A percentile compares a stretch with the other conserved stretches of the same genome.
phyloP scores from a whole-genome alignment of 2,329 filamentous ascomycete genomes.

The Drechslerella coelobrocha region DNA sequence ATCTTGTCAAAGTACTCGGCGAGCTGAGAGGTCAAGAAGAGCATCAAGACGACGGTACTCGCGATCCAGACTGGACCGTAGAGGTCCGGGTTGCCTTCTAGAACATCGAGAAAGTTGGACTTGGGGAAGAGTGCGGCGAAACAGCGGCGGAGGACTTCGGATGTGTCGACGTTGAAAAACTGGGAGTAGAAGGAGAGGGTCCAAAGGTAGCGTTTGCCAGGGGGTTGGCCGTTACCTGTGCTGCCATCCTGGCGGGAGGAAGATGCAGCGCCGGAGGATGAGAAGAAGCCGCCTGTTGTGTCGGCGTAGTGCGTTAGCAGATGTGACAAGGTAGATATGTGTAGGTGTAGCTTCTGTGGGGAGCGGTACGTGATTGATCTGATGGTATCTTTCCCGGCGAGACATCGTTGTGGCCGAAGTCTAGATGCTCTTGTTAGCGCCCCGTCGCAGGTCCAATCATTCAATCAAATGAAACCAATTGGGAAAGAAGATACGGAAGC shows the following conservation, averaged over 20 bases:
- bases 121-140: constrained; percentile 87
- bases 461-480: neutral
- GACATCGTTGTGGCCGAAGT: constrained; percentile 53
- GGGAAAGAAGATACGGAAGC: constrained; percentile 51
- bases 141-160: constrained; percentile 84
- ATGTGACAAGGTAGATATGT: constrained; percentile 71
- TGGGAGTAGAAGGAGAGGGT: constrained; percentile 90
- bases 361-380: constrained; percentile 47
- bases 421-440: constrained; percentile 43
- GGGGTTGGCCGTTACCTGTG: constrained; percentile 56
- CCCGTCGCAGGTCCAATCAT: neutral
- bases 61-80: constrained; percentile 97
- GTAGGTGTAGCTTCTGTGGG: neutral
- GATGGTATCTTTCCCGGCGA: constrained; percentile 54
- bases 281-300: constrained; percentile 63
- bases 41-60: constrained; percentile 91
- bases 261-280: constrained; percentile 58
- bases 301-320: constrained; percentile 59
- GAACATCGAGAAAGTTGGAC: constrained; percentile 92
- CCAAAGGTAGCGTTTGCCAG: constrained; percentile 85
- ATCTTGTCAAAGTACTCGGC: constrained; percentile 81
- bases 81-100: constrained; percentile 94
- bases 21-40: constrained; percentile 94
- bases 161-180: constrained; percentile 98
- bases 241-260: constrained; percentile 57